phyloP scores from a whole-genome alignment of 768 basidiomycete genomes.

The Albatrellus ellisii region DNA sequence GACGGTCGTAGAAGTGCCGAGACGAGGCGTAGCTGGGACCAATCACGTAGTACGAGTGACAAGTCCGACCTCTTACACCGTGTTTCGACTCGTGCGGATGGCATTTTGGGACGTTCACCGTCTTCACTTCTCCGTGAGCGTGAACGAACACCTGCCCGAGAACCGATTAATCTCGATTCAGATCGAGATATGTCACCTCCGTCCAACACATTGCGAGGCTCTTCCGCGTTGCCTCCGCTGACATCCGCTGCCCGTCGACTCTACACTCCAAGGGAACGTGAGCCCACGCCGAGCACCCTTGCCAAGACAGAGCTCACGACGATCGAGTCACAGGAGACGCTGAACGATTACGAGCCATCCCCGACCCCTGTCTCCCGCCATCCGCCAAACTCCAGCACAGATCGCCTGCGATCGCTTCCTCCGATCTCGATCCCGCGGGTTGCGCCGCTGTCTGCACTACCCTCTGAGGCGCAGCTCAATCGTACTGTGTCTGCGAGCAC shows the following conservation, averaged over 20 bases:
- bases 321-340: conserved; percentile 19
- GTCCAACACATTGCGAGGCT: neutral
- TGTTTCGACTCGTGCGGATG: conserved; percentile 16
- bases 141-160: conserved; percentile 1
- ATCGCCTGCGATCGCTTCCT: conserved; percentile 34
- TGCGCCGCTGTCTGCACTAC: conserved; percentile 45
- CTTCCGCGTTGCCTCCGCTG: neutral
- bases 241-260: conserved; percentile 29
- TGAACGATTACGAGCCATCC: conserved; percentile 29
- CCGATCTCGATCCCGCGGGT: conserved; percentile 40
- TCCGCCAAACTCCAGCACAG: conserved; percentile 21
- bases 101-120: conserved; percentile 11
- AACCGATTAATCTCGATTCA: neutral
- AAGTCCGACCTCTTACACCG: conserved; percentile 17
- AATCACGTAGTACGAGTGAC: conserved; percentile 13
- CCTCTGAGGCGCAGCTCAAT: conserved; percentile 36
- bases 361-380: conserved; percentile 28
- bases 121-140: conserved; percentile 21
- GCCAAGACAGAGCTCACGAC: conserved; percentile 10
- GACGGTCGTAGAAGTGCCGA: conserved; percentile 33
- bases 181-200: conserved; percentile 7
- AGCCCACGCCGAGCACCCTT: conserved; percentile 22
- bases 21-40: conserved; percentile 33
- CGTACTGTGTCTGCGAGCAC: conserved; percentile 12
- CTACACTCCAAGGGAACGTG: conserved; percentile 43